Evolutionary conservation across 2,329 filamentous ascomycete genomes (phyloP), one percentile per base, ranked within the genome.

Genomic region (Plectosphaerella plurivora): DNA sequence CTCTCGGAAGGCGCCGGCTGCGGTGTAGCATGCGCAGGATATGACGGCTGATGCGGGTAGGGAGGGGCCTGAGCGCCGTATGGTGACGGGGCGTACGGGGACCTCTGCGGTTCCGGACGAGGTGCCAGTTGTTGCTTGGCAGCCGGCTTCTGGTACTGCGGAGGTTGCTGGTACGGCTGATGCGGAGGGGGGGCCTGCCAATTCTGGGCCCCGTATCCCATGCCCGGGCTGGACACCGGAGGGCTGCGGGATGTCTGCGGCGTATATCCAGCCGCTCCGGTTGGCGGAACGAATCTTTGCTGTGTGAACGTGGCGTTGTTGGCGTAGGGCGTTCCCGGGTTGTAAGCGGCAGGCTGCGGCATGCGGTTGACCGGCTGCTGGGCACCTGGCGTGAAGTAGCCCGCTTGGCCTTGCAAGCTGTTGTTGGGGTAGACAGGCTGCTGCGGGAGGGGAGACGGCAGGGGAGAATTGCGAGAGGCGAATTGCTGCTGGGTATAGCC

Each of bases 401-500:
- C 49, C 18, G 25, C 28, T 15, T 47, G 45, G 16, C 42, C 24
- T 14, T 53, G 63, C 52, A 67, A 65, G 37, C 62, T 57, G 46
- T 68, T 65, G 36, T 62, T 59, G 16, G 64, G 65, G 36, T 65
- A 62, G 22, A 59, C 55, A 33, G 63, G 53, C 45, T 61, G 57
- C 45, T 67, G 61, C 46, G 55, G 59, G 49, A 28, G 54, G 60
- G 51, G 62, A 60, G 62, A 51, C 45, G 61, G 55, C 61, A 65
- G 47, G 58, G 53, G 24, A 55, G 57, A 45, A 57, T 59, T 51
- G 49, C 59, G 66, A 15, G 66, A 64, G 12, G 60, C 55, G 50
- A 73, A 72, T 45, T 67, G 66, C 20, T 73, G 71, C 4, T 64
- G 54, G 9, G 67, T 66, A 46, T 68, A 73, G 14, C 47, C 48